Evolutionary conservation across 1,139 yeast species (phyloP).

Genomic region (Nakaseomyces glabratus): DNA sequence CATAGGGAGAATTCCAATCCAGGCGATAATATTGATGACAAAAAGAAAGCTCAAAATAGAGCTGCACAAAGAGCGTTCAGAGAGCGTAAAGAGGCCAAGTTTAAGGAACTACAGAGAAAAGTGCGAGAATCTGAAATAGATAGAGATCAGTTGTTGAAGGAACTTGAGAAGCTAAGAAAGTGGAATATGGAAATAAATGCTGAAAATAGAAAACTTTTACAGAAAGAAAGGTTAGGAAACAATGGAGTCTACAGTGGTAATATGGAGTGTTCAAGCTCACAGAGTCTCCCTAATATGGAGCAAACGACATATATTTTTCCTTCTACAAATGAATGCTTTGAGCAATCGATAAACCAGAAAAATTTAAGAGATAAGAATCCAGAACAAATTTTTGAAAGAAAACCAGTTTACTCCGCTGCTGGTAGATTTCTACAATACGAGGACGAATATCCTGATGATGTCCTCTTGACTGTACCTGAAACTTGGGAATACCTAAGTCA

Average conservation of each 20-base stretch:
- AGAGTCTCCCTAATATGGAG: slow-evolving; percentile 5
- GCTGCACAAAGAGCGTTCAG: slow-evolving; percentile 97
- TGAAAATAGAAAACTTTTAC: slow-evolving; percentile 13
- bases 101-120: slow-evolving; percentile 77
- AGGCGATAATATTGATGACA: slow-evolving; percentile 37
- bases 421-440: slow-evolving; percentile 8
- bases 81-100: slow-evolving; percentile 81
- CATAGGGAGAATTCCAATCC: background rate
- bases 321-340: slow-evolving; percentile 12
- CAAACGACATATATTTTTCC: slow-evolving; percentile 13
- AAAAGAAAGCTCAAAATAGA: slow-evolving; percentile 91
- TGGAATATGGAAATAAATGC: slow-evolving; percentile 14
- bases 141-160: slow-evolving; percentile 6
- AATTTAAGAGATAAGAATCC: slow-evolving; percentile 6
- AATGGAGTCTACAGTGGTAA: background rate
- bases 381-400: slow-evolving; percentile 4
- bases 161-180: slow-evolving; percentile 10
- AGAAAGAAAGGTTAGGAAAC: slow-evolving; percentile 7
- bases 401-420: slow-evolving; percentile 5
- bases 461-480: slow-evolving; percentile 62
- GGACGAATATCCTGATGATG: slow-evolving; percentile 28
- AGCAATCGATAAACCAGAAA: slow-evolving; percentile 8
- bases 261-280: slow-evolving; percentile 5
- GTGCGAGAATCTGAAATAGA: slow-evolving; percentile 3
- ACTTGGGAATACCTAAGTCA: slow-evolving; percentile 66